Conservation (phyloP, 768 basidiomycete genomes). For the Chalciporus sphaerocephalus region DNA sequence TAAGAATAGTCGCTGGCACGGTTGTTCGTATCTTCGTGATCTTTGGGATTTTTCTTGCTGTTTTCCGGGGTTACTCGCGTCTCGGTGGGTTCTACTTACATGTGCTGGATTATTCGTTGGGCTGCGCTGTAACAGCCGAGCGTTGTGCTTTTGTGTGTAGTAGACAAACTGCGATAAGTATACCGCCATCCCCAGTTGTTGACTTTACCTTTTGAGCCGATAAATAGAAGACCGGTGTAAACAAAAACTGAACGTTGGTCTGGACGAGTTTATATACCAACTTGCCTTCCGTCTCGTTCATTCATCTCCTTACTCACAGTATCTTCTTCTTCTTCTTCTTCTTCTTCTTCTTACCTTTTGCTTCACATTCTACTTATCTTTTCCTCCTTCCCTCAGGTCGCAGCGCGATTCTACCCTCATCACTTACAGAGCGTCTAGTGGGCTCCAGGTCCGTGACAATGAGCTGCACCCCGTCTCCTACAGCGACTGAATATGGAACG, state of each 20-base stretch:
- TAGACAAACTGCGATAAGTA: neutral
- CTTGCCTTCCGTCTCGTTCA: neutral
- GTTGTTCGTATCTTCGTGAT: neutral
- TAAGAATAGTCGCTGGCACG: constrained; percentile 45
- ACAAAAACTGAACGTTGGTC: constrained; percentile 1
- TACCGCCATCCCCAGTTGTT: neutral
- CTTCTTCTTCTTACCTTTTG: neutral
- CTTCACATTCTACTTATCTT: constrained; percentile 1
- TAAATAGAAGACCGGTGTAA: neutral
- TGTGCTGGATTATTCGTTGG: neutral
- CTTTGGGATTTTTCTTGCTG: neutral
- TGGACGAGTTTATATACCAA: neutral
- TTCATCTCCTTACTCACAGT: constrained; percentile 15
- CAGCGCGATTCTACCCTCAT: neutral
- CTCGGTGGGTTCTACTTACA: too few species aligned
- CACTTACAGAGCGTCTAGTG: neutral
- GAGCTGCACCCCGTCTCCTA: constrained; percentile 42
- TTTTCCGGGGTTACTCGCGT: too few species aligned
- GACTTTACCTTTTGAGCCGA: neutral
- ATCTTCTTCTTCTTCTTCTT: neutral
- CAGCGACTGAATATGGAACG: constrained; percentile 39
- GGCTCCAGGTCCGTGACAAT: constrained; percentile 11
- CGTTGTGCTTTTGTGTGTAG: neutral
- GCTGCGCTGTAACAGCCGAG: too few species aligned
- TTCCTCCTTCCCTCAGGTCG: neutral